These are phyloP conservation scores for Theileria parva DNA, from an alignment of 169 alveolate genomes.

Conservation along the genomic window DNA sequence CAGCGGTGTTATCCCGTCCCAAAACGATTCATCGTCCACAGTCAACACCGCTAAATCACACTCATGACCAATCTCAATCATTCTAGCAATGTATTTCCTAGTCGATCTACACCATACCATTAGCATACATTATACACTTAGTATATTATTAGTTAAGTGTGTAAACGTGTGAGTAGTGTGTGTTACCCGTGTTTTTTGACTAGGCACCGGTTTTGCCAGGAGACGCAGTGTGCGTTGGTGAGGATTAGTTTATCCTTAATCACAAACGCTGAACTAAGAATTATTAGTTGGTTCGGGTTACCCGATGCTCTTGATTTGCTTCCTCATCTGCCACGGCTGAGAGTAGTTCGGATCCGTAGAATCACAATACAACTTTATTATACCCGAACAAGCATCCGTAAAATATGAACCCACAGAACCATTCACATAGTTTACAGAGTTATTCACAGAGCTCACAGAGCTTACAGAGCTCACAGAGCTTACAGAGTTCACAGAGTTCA, in stretches of 20 bases:
- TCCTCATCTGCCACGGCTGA: slow-evolving; percentile 82
- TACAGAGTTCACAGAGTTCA: neutral
- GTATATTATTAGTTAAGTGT: neutral
- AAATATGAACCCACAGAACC: too few species aligned
- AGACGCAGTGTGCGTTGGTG: slow-evolving; percentile 84
- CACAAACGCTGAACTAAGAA: slow-evolving; percentile 78
- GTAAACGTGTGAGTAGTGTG: neutral
- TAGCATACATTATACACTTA: neutral
- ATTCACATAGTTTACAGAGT: neutral
- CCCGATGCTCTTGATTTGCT: slow-evolving; percentile 79
- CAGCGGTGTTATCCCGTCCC: slow-evolving; percentile 72
- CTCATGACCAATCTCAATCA: slow-evolving; percentile 79
- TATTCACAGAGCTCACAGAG: neutral
- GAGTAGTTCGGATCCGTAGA: slow-evolving; percentile 82
- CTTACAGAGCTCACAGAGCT: neutral
- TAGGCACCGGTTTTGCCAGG: slow-evolving; percentile 78
- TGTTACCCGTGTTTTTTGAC: slow-evolving; percentile 80
- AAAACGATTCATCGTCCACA: slow-evolving; percentile 77
- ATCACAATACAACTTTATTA: slow-evolving; percentile 79
- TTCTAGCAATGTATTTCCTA: slow-evolving; percentile 67
- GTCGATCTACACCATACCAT: slow-evolving; percentile 31
- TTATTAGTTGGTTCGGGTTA: slow-evolving; percentile 18
- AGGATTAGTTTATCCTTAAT: slow-evolving; percentile 71
- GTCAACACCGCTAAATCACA: slow-evolving; percentile 81
- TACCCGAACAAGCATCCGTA: slow-evolving; percentile 67